Evolutionary conservation across 306 rosid genomes (phyloP), one percentile per base, ranked within the genome.

Genomic region (Quercus mongolica): DNA sequence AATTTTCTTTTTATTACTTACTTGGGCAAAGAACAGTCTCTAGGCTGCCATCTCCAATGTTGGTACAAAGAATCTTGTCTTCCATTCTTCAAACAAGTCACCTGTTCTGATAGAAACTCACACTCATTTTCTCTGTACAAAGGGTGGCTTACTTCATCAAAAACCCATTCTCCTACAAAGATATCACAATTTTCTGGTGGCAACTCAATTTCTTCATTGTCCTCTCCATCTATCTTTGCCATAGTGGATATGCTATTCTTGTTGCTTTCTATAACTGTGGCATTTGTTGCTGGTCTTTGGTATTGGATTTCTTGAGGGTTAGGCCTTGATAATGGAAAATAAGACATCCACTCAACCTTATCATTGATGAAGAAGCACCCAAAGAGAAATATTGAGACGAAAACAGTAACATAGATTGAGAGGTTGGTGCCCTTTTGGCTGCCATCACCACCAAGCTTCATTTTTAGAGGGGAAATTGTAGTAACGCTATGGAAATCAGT

Each of bases 1-100:
- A 38, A 7, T 7, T 21, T 69, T 41, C 61, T 38, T 38, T 38
- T 38, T 7, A 8, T 38, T 38, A 38, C 13, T 18, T 92, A 94
- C 98, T 86, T 89, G 14, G 97, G 98, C 82, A 94, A 82, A 84
- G 94, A 90, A 69, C 98, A 94, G 30, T 87, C 96, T 87, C 86
- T 88, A 19, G 98, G 98, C 17, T 94, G 94, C 98, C 98, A 94
- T 72, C 84, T 94, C 98, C 98, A 94, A 20, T 83, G 90, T 80
- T 94, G 98, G 73, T 85, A 94, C 33, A 83, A 73, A 54, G 97
- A 90, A 64, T 94, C 96, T 13, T 65, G 86, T 51, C 98, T 89
- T 81, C 98, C 97, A 73, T 94, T 94, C 72, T 86, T 92, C 90
- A 92, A 78, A 80, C 98, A 94, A 4, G 98, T 92, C 28, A 94